Base-by-base conservation (phyloP, 2,329 filamentous ascomycete species). In the Emmonsiellopsis sp. region DNA sequence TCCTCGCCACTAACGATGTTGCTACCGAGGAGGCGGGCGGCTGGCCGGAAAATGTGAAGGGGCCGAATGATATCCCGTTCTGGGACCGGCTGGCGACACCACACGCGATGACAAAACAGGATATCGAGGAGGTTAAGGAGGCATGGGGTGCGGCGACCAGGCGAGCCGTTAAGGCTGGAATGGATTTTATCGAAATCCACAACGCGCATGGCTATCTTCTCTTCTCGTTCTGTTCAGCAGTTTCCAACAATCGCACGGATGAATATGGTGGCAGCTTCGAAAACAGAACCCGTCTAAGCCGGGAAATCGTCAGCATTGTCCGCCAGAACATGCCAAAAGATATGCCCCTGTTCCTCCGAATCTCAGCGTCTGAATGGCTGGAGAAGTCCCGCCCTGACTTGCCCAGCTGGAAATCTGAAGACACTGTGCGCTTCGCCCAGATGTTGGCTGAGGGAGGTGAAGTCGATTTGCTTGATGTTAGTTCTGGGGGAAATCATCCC, bases 401-500 rank as follows among this genome's bases (percentile, higher is more conserved):
- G 9, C 78, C 83, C 58, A 81, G 78, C 61, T 93, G 88, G 87
- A 85, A 78, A 0, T 60, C 81, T 2, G 77, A 82, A 13, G 78
- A 92, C 52, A 83, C 82, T 0, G 74, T 82, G 33, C 74, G 74
- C 48, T 77, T 93, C 1, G 84, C 87, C 0, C 65, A 75, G 64
- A 73, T 85, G 8, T 78, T 96, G 1, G 86, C 87, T 0, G 80
- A 78, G 0, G 74, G 78, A 10, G 91, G 91, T 33, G 59, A 61
- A 6, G 79, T 95, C 43, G 91, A 96, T 66, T 74, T 95, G 13
- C 77, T 95, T 33, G 91, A 96, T 66, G 82, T 95, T 54, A 89
- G 84, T 61, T 84, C 83, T 1, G 88, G 84, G 36, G 91, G 87
- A 40, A 86, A 87, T 65, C 79, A 83, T 65, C 68, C 74, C 37